Conservation (phyloP, 2,329 filamentous ascomycete species). For the Hymenoscyphus fraxineus region DNA sequence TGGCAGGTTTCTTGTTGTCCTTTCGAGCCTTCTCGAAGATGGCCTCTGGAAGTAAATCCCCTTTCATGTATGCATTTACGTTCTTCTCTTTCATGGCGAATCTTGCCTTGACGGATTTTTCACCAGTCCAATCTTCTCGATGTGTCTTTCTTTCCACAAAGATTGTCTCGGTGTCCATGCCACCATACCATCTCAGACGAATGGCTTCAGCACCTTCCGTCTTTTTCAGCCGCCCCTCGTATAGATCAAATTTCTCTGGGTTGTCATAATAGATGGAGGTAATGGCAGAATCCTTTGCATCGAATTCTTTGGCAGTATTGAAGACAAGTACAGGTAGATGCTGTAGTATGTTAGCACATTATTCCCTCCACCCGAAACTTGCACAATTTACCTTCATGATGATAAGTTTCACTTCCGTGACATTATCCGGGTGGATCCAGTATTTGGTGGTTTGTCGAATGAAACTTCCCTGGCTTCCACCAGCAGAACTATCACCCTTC, state of each 20-base stretch:
- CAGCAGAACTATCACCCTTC: slow-evolving; percentile 86
- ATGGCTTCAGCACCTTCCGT: slow-evolving; percentile 97
- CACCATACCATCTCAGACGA: slow-evolving; percentile 93
- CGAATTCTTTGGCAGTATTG: slow-evolving; percentile 95
- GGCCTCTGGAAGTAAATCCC: slow-evolving; percentile 77
- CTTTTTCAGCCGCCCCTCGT: slow-evolving; percentile 92
- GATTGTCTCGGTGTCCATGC: slow-evolving; percentile 91
- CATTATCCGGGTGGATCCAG: slow-evolving; percentile 98
- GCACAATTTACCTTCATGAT: slow-evolving; percentile 68
- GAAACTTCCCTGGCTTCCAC: slow-evolving; percentile 90
- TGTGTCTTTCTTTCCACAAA: slow-evolving; percentile 98
- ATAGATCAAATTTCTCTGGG: slow-evolving; percentile 87
- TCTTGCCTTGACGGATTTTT: slow-evolving; percentile 97
- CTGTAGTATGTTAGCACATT: slow-evolving; percentile 35
- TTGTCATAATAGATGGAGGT: slow-evolving; percentile 99
- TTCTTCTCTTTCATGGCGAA: slow-evolving; percentile 97
- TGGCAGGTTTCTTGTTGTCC: slow-evolving; percentile 89
- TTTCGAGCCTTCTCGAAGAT: slow-evolving; percentile 97
- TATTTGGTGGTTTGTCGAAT: slow-evolving; percentile 98
- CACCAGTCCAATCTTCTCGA: slow-evolving; percentile 97
- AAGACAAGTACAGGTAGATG: slow-evolving; percentile 96
- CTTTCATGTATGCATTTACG: slow-evolving; percentile 83
- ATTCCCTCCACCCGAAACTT: neutral
- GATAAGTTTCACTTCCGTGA: slow-evolving; percentile 96
- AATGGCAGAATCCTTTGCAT: slow-evolving; percentile 84